Conservation (phyloP, 257 asterid species). For the Scutellaria barbata region DNA sequence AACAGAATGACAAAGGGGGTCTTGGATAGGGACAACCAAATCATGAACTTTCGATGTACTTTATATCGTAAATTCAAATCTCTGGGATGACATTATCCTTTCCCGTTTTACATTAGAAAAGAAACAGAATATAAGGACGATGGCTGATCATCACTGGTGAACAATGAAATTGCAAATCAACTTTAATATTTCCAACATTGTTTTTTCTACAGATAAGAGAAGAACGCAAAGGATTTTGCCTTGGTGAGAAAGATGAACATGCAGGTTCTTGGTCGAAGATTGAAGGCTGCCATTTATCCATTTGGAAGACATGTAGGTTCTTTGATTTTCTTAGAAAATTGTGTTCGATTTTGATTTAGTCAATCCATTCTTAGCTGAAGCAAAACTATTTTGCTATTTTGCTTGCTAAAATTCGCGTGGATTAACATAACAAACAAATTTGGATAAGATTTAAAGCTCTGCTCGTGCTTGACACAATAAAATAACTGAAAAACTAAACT, state of each 20-base stretch:
- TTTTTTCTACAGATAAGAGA: slow-evolving; percentile 14
- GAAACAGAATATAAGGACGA: neutral
- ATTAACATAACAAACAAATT: too few relatives aligned
- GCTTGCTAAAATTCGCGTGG: too few relatives aligned
- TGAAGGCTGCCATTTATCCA: neutral
- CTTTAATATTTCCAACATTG: neutral
- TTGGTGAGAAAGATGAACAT: too few relatives aligned
- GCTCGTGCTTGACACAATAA: too few relatives aligned
- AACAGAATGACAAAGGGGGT: slow-evolving; percentile 1
- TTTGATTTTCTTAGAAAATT: too few relatives aligned
- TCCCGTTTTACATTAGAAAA: neutral
- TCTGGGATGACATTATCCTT: neutral
- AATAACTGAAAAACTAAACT: too few relatives aligned
- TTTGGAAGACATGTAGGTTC: neutral
- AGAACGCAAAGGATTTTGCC: neutral
- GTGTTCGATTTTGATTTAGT: too few relatives aligned
- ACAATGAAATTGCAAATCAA: slow-evolving; percentile 4
- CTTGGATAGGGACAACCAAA: slow-evolving; percentile 5
- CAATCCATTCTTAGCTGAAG: too few relatives aligned
- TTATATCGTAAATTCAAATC: neutral
- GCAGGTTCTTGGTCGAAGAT: neutral
- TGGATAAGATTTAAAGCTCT: too few relatives aligned
- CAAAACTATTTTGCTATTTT: too few relatives aligned
- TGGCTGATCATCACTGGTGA: too few relatives aligned
- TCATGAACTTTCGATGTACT: too few relatives aligned